These are phyloP conservation scores for Penicillium pancosmium DNA, from an alignment of 495 filamentous ascomycete genomes.

Conservation along the genomic window DNA sequence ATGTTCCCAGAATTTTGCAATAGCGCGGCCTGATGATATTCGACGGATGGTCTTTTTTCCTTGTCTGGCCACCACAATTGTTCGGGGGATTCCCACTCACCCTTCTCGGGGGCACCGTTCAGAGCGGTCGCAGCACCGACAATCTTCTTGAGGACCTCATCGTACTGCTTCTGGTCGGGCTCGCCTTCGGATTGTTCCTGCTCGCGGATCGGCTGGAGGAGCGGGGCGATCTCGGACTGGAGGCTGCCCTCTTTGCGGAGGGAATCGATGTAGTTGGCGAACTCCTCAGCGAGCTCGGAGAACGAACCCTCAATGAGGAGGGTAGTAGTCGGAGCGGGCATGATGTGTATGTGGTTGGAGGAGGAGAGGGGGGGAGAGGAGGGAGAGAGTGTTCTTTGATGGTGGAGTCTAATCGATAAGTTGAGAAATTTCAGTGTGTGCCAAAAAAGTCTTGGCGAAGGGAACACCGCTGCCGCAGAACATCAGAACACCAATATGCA, in stretches of 20 bases:
- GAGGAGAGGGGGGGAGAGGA: slow-evolving; percentile 26
- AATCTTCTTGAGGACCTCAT: slow-evolving; percentile 87
- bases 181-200: slow-evolving; percentile 50
- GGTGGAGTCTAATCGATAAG: slow-evolving; percentile 49
- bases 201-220: slow-evolving; percentile 63
- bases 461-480: slow-evolving; percentile 20
- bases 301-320: slow-evolving; percentile 92
- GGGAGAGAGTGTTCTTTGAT: slow-evolving; percentile 38
- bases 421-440: slow-evolving; percentile 53
- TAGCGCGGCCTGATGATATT: slow-evolving; percentile 18
- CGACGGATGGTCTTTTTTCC: slow-evolving; percentile 18
- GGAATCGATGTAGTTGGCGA: slow-evolving; percentile 79
- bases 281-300: slow-evolving; percentile 84
- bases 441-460: slow-evolving; percentile 49
- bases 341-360: slow-evolving; percentile 35
- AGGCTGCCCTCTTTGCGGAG: slow-evolving; percentile 61
- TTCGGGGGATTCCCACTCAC: slow-evolving; percentile 39
- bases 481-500: slow-evolving; percentile 2
- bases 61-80: slow-evolving; percentile 5
- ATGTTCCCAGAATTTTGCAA: slow-evolving; percentile 4
- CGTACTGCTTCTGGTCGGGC: slow-evolving; percentile 62
- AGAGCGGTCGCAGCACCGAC: slow-evolving; percentile 71
- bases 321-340: slow-evolving; percentile 58
- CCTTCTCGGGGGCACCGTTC: slow-evolving; percentile 86
- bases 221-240: slow-evolving; percentile 69